These are phyloP conservation scores for Penicillium cosmopolitanum DNA, from an alignment of 495 filamentous ascomycete species.

Conservation along the genomic window DNA sequence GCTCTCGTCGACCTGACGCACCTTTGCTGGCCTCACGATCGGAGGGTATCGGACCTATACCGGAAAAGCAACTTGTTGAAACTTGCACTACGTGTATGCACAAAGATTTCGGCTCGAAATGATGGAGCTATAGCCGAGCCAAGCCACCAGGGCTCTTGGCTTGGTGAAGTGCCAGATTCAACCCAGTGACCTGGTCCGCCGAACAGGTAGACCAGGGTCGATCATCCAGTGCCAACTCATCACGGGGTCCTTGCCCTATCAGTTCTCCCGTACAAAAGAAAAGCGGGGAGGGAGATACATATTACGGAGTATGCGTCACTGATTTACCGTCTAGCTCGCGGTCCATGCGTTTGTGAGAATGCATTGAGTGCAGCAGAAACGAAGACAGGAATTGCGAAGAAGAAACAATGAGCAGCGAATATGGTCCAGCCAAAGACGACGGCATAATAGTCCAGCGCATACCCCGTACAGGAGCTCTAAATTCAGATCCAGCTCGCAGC, in stretches of 20 bases:
- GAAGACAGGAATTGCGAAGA: no score
- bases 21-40: constrained; percentile 1
- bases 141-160: not conserved
- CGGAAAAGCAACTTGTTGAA: not conserved
- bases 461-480: no score
- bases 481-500: not conserved
- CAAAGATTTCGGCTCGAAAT: not conserved
- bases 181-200: not conserved
- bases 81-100: not conserved
- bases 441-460: no score
- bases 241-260: constrained; percentile 1
- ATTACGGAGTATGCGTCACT: not conserved
- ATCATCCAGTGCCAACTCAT: constrained; percentile 1
- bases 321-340: not conserved
- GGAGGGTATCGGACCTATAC: not conserved
- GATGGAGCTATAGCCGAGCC: not conserved
- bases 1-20: not conserved
- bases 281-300: not conserved
- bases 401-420: no score
- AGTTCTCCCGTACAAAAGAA: not conserved
- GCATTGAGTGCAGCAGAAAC: no score
- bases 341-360: not conserved
- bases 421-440: no score
- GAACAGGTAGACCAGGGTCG: not conserved
- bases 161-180: not conserved